Percentiles rank a stretch among this genome's conserved stretches.
Evolutionary conservation across 2,329 filamentous ascomycete genomes (phyloP).

Genomic region (Nothopassalora personata): DNA sequence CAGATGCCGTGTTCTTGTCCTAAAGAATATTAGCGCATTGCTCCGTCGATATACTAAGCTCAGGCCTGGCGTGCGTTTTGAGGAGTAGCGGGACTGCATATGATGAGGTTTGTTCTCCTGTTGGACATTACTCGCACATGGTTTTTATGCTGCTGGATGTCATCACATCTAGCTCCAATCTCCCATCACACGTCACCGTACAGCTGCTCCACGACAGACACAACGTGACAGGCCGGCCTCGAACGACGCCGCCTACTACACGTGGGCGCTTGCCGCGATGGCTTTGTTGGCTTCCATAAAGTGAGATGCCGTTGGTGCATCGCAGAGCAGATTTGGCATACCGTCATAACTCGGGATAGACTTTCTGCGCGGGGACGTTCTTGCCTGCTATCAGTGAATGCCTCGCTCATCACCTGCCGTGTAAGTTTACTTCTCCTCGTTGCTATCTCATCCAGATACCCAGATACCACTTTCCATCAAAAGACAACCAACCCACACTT

Average conservation of each 20-base stretch:
- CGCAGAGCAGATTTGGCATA: not conserved
- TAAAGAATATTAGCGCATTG: too few species aligned
- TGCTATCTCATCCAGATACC: not conserved
- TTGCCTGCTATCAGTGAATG: not conserved
- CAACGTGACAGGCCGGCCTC: not conserved
- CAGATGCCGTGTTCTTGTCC: too few species aligned
- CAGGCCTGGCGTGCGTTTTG: too few species aligned
- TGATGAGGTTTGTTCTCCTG: too few species aligned
- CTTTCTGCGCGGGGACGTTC: not conserved
- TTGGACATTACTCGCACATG: too few species aligned
- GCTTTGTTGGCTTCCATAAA: not conserved
- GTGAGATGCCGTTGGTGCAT: not conserved
- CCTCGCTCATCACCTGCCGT: not conserved
- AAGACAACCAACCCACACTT: not conserved
- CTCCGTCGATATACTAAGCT: too few species aligned
- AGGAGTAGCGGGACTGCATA: too few species aligned
- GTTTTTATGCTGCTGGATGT: too few species aligned
- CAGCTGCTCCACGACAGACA: not conserved
- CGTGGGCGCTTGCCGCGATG: not conserved
- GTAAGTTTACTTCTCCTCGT: not conserved
- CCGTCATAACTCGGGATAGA: not conserved
- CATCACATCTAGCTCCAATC: not conserved
- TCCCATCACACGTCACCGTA: not conserved
- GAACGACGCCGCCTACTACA: not conserved
- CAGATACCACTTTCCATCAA: not conserved